Evolutionary conservation across 106 monocot species (phyloP).

Genomic region (Dendrobium huoshanense): DNA sequence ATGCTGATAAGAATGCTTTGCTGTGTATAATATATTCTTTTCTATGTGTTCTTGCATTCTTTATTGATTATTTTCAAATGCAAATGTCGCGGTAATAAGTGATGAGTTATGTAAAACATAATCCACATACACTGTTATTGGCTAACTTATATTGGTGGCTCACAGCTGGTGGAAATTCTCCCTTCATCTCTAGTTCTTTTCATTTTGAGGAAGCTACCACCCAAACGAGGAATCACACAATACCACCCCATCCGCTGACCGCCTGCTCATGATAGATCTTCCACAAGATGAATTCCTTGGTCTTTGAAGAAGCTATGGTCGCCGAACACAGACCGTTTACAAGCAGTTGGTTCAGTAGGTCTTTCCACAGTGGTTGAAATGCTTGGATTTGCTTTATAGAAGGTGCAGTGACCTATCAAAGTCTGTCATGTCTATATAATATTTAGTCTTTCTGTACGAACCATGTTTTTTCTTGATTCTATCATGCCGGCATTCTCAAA

Average conservation of each 20-base stretch:
- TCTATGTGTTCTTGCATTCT: too few relatives aligned
- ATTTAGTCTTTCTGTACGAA: background rate
- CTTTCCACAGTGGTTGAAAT: background rate
- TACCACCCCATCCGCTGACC: conserved; percentile 20
- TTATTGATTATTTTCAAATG: too few relatives aligned
- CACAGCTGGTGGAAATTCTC: conserved; percentile 23
- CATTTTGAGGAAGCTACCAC: conserved; percentile 24
- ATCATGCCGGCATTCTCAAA: background rate
- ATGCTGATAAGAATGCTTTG: too few relatives aligned
- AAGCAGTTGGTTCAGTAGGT: too few relatives aligned
- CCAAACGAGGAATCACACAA: conserved; percentile 20
- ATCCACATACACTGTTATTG: background rate
- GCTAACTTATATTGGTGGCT: background rate
- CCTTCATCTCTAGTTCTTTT: conserved; percentile 21
- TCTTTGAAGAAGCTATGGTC: conserved; percentile 1
- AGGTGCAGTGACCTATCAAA: background rate
- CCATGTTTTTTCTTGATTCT: background rate
- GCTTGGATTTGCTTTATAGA: background rate
- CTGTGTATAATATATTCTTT: too few relatives aligned
- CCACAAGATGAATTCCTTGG: background rate
- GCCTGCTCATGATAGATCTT: background rate
- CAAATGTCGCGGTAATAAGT: too few relatives aligned
- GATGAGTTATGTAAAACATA: background rate
- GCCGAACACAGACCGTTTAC: background rate
- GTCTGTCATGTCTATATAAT: background rate